phyloP scores from a whole-genome alignment of 2,329 filamentous ascomycete species.

The Scortechinia acanthostroma region DNA sequence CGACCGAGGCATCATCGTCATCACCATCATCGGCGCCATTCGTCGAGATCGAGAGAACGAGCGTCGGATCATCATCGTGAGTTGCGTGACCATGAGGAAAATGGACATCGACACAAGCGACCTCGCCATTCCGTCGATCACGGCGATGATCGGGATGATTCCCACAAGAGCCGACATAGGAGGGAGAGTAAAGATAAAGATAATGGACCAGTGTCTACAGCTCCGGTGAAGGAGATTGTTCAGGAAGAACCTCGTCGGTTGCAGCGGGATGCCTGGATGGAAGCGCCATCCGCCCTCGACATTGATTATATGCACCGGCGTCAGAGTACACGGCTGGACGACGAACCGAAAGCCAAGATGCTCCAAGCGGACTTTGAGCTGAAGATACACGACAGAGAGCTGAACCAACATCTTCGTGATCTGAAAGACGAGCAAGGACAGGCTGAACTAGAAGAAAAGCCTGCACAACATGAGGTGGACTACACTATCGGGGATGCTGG shows the following conservation, averaged over 20 bases:
- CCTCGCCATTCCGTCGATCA: constrained; percentile 43
- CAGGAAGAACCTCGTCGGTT: constrained; percentile 24
- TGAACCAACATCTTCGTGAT: background rate
- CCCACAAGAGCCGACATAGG: constrained; percentile 27
- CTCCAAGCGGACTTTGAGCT: background rate
- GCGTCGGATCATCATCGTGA: constrained; percentile 24
- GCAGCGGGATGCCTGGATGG: constrained; percentile 89
- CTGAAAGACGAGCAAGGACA: background rate
- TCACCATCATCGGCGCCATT: constrained; percentile 24
- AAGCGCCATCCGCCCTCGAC: constrained; percentile 72
- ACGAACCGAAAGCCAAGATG: constrained; percentile 33
- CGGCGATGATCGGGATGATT: constrained; percentile 16
- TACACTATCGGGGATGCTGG: constrained; percentile 87
- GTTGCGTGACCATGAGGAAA: constrained; percentile 33
- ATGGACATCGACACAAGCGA: constrained; percentile 56
- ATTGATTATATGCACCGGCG: constrained; percentile 73
- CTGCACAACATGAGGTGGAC: constrained; percentile 32
- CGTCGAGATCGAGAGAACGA: constrained; percentile 17
- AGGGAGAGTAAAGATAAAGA: constrained; percentile 42
- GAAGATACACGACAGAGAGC: background rate
- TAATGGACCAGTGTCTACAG: constrained; percentile 39
- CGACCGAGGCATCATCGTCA: constrained; percentile 31
- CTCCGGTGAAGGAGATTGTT: constrained; percentile 14
- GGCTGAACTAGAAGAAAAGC: background rate
- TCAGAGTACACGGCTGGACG: constrained; percentile 42